Percentiles rank a stretch among this genome's conserved stretches.
These are phyloP conservation scores for Pelagophyceae sp. DNA, from an alignment of 352 stramenopile species.

Conservation along the genomic window DNA sequence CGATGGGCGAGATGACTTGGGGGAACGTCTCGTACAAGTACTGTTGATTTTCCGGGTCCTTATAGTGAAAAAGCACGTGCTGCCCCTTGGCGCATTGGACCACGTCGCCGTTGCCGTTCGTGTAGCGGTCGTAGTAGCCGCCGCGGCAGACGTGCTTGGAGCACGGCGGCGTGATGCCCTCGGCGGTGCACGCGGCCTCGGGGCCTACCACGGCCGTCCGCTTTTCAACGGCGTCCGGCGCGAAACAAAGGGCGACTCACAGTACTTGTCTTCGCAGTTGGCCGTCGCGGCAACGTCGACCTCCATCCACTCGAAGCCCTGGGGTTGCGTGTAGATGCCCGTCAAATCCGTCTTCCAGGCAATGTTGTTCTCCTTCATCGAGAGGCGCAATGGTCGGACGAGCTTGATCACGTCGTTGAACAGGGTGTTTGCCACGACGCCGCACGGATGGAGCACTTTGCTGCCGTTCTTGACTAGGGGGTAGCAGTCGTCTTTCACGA, in stretches of 20 bases:
- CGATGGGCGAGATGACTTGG: conserved; percentile 55
- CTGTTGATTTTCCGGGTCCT: not conserved
- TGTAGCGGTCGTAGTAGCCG: not conserved
- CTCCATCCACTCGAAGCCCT: conserved; percentile 45
- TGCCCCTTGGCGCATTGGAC: not conserved
- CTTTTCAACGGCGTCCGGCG: conserved; percentile 53
- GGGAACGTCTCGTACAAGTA: conserved; percentile 55
- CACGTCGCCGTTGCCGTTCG: not conserved
- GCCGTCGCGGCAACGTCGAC: conserved; percentile 36
- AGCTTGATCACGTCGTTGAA: conserved; percentile 85
- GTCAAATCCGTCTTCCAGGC: conserved; percentile 90
- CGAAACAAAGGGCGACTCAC: conserved; percentile 59
- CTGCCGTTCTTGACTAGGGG: conserved; percentile 65
- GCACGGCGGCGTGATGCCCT: not conserved
- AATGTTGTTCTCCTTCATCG: conserved; percentile 84
- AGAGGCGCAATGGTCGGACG: conserved; percentile 18
- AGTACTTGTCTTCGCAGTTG: conserved; percentile 47
- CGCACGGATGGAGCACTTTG: conserved; percentile 85
- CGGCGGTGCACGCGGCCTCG: conserved; percentile 32
- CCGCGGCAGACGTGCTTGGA: not conserved
- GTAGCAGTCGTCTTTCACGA: conserved; percentile 52
- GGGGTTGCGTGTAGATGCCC: conserved; percentile 89
- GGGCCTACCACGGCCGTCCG: conserved; percentile 62
- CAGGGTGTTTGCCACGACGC: conserved; percentile 94
- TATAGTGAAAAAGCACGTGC: not conserved